Conservation (phyloP, 2,329 filamentous ascomycete species). For the Nannizzia gypsea region DNA sequence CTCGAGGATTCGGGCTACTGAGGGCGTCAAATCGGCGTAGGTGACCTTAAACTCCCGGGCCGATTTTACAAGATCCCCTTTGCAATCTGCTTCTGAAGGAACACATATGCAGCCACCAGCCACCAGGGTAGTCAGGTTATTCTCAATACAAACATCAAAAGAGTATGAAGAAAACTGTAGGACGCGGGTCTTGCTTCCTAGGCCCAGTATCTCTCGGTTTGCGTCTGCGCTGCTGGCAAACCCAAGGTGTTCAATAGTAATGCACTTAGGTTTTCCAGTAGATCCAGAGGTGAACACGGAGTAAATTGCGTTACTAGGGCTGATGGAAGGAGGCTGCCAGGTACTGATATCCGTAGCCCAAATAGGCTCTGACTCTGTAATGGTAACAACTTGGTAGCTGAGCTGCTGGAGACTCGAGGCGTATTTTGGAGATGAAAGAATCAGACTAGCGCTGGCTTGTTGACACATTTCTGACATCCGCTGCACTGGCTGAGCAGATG, state of each 20-base stretch:
- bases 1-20: constrained; percentile 36
- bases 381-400: neutral
- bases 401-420: neutral
- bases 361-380: neutral
- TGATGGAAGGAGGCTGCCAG: constrained; percentile 43
- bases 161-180: constrained; percentile 79
- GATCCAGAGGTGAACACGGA: constrained; percentile 35
- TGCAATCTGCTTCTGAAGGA: constrained; percentile 30
- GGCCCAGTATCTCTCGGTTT: constrained; percentile 35
- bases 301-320: constrained; percentile 27
- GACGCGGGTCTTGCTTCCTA: constrained; percentile 33
- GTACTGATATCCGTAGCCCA: neutral
- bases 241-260: constrained; percentile 21
- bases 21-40: constrained; percentile 45
- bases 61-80: constrained; percentile 24
- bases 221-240: constrained; percentile 39
- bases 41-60: constrained; percentile 20
- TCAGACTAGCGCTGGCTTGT: neutral
- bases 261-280: constrained; percentile 14
- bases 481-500: constrained; percentile 9
- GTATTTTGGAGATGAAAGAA: constrained; percentile 4
- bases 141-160: constrained; percentile 80
- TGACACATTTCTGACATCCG: constrained; percentile 7
- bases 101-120: constrained; percentile 34
- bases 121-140: constrained; percentile 50